These are phyloP conservation scores for Hypoxylon sp. DNA, from an alignment of 2,329 filamentous ascomycete genomes.

Conservation along the genomic window DNA sequence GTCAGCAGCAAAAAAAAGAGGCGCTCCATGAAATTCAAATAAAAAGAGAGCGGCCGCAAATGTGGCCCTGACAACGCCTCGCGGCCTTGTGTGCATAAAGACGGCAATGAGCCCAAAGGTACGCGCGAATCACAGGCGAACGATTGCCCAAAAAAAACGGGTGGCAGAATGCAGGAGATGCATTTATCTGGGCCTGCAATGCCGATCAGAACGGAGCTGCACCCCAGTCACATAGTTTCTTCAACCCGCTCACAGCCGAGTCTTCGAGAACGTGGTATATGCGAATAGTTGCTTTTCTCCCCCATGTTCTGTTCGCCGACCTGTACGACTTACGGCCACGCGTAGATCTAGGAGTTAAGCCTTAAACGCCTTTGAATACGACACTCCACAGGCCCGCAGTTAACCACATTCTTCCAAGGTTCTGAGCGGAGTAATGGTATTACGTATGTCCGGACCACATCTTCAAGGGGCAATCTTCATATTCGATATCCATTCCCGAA, in stretches of 20 bases:
- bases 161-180: constrained; percentile 23
- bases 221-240: constrained; percentile 23
- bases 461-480: neutral
- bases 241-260: constrained; percentile 16
- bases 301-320: constrained; percentile 28
- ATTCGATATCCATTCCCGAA: constrained; percentile 23
- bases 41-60: constrained; percentile 14
- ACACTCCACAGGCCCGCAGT: constrained; percentile 10
- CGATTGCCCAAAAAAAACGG: constrained; percentile 21
- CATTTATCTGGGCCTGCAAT: constrained; percentile 10
- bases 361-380: constrained; percentile 12
- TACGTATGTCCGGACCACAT: constrained; percentile 16
- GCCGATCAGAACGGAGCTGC: constrained; percentile 30
- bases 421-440: constrained; percentile 30
- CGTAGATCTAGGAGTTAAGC: constrained; percentile 15
- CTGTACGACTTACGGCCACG: constrained; percentile 21
- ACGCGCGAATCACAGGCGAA: constrained; percentile 30
- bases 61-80: constrained; percentile 5
- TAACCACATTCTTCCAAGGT: constrained; percentile 13
- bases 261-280: constrained; percentile 14
- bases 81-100: constrained; percentile 6
- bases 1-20: constrained; percentile 4
- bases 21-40: neutral
- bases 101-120: constrained; percentile 11
- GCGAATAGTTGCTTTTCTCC: constrained; percentile 20